Percentiles rank a stretch among this genome's conserved stretches.
Conservation (phyloP, 495 filamentous ascomycete species). For the Physcia stellaris region DNA sequence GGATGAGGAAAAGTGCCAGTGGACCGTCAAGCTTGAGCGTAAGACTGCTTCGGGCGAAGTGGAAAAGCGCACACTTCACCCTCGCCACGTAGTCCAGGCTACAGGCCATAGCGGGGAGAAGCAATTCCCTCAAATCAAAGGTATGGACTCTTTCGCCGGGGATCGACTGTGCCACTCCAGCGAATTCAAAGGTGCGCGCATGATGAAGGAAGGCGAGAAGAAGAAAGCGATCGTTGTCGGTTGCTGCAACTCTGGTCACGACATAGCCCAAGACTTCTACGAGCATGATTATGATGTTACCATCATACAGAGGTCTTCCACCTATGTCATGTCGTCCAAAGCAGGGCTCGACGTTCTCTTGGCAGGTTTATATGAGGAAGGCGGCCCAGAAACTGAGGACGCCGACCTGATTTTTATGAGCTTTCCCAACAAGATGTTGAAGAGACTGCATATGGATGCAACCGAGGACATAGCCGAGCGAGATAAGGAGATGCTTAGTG, state of each 20-base stretch:
- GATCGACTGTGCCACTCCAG: conserved; percentile 51
- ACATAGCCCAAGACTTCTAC: conserved; percentile 71
- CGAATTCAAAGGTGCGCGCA: conserved; percentile 38
- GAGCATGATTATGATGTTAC: conserved; percentile 70
- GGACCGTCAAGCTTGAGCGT: conserved; percentile 44
- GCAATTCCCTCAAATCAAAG: conserved; percentile 46
- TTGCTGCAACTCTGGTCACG: conserved; percentile 67
- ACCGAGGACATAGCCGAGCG: conserved; percentile 5
- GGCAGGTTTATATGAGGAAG: conserved; percentile 47
- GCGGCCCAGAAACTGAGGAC: conserved; percentile 20
- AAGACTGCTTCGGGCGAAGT: conserved; percentile 19
- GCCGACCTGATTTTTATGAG: conserved; percentile 11
- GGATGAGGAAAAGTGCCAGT: conserved; percentile 37
- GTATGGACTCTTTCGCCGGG: conserved; percentile 39
- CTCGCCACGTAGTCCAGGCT: conserved; percentile 53
- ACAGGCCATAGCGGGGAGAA: conserved; percentile 64
- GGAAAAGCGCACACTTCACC: conserved; percentile 33
- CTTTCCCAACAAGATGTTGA: conserved; percentile 1
- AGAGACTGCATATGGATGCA: conserved; percentile 4
- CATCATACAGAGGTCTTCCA: conserved; percentile 65
- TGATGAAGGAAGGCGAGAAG: conserved; percentile 33
- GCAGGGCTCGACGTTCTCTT: conserved; percentile 37
- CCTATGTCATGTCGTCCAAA: conserved; percentile 48
- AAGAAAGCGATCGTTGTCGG: conserved; percentile 63
- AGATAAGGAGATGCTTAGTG: conserved; percentile 16